Evolutionary conservation across 306 rosid species (phyloP), one percentile per base, ranked within the genome.

Genomic region (Vigna trinervia): DNA sequence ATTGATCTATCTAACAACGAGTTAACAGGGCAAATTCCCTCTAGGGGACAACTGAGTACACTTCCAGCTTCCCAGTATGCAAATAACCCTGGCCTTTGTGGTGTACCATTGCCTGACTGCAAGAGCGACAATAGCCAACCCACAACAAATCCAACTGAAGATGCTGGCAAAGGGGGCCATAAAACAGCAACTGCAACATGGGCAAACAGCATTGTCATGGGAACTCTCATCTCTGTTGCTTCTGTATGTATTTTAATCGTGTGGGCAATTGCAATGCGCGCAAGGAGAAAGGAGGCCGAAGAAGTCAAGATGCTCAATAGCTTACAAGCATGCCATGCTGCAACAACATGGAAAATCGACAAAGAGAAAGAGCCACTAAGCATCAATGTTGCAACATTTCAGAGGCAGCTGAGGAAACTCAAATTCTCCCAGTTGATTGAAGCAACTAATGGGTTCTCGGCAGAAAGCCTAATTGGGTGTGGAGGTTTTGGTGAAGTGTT

Each of bases 401-500:
- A 94, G 59, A 89, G 98, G 71, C 98, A 94, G 77, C 88, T 94
- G 1, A 86, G 98, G 85, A 94, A 94, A 85, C 98, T 94, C 52
- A 94, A 94, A 66, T 94, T 94, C 83, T 94, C 98, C 46, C 98
- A 94, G 73, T 75, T 94, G 78, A 94, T 94, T 53, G 98, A 94
- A 84, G 98, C 98, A 63, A 94, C 98, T 76, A 94, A 94, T 75
- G 98, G 98, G 46, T 94, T 94, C 93, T 94, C 98, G 12, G 98
- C 97, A 6, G 97, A 71, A 71, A 92, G 97, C 81, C 98, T 94
- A 7, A 92, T 94, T 34, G 98, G 98, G 6, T 90, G 87, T 64
- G 98, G 98, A 45, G 98, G 98, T n/a, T 94, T 94, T 20, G 98
- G 98, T 14, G 98, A 94, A 82, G 98, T 94, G 76, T 94, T 94